phyloP scores from a whole-genome alignment of 305 asterid genomes.

The Petunia hybrid region DNA sequence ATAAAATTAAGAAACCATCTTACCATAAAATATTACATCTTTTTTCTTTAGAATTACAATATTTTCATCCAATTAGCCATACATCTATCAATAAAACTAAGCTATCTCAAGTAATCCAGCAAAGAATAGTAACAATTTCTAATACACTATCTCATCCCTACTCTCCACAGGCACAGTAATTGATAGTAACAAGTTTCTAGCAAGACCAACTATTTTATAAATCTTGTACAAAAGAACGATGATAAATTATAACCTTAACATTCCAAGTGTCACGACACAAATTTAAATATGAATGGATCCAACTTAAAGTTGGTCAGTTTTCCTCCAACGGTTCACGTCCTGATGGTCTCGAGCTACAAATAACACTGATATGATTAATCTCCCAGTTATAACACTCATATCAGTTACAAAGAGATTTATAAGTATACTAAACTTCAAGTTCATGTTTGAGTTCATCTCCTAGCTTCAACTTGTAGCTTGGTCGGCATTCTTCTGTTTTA shows the following conservation, averaged over 20 bases:
- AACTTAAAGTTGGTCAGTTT: background rate
- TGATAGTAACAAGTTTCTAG: background rate
- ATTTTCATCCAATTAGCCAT: background rate
- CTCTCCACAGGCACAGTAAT: background rate
- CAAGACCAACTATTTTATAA: background rate
- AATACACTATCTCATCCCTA: background rate
- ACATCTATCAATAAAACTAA: background rate
- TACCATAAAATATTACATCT: background rate
- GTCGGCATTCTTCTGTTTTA: constrained; percentile 3
- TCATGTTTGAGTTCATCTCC: background rate
- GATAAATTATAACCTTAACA: no score
- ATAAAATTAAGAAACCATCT: background rate
- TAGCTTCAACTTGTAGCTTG: background rate
- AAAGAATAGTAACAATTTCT: background rate
- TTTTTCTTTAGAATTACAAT: no score
- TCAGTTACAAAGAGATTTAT: background rate
- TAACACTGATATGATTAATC: background rate
- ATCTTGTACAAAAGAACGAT: background rate
- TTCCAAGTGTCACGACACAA: no score
- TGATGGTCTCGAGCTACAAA: background rate
- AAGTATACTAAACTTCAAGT: background rate
- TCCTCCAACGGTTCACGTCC: background rate
- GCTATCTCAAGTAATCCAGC: background rate
- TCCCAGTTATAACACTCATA: background rate
- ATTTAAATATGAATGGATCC: background rate